phyloP scores from a whole-genome alignment of 2,329 filamentous ascomycete genomes.

The Neonectria hederae region DNA sequence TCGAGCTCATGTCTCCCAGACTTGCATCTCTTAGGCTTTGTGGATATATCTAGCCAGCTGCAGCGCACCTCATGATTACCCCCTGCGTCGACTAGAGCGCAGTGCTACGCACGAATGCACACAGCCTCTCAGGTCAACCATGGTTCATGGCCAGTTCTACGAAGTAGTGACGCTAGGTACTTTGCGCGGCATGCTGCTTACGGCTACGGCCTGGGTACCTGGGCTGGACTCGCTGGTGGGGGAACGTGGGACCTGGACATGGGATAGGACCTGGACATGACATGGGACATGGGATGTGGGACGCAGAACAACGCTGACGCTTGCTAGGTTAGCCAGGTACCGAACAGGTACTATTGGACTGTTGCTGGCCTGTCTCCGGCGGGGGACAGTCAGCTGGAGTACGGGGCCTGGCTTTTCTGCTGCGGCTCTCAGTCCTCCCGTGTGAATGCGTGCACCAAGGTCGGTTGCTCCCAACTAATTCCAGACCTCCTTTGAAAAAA shows the following conservation, averaged over 20 bases:
- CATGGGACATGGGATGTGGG: conserved; percentile 30
- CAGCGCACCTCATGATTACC: conserved; percentile 37
- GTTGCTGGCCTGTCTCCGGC: background rate
- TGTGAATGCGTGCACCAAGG: background rate
- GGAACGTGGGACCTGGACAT: conserved; percentile 35
- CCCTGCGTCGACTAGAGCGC: conserved; percentile 25
- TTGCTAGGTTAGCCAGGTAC: conserved; percentile 25
- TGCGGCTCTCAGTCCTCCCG: background rate
- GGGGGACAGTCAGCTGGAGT: background rate
- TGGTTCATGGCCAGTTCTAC: conserved; percentile 6
- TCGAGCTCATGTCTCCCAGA: background rate
- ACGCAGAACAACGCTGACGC: conserved; percentile 30
- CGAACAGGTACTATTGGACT: conserved; percentile 11
- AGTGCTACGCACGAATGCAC: conserved; percentile 22
- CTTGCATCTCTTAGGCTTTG: background rate
- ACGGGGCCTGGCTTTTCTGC: background rate
- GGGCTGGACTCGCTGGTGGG: conserved; percentile 23
- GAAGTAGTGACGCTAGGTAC: background rate
- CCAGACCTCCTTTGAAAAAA: background rate
- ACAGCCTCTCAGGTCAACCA: conserved; percentile 26
- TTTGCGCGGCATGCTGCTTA: conserved; percentile 23
- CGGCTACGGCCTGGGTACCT: conserved; percentile 17
- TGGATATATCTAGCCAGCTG: conserved; percentile 26
- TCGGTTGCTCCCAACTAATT: background rate
- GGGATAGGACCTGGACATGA: conserved; percentile 14